A percentile compares a stretch with the other conserved stretches of the same genome.
Evolutionary conservation across 2,329 filamentous ascomycete species (phyloP).

Genomic region (Claviceps humidiphila): DNA sequence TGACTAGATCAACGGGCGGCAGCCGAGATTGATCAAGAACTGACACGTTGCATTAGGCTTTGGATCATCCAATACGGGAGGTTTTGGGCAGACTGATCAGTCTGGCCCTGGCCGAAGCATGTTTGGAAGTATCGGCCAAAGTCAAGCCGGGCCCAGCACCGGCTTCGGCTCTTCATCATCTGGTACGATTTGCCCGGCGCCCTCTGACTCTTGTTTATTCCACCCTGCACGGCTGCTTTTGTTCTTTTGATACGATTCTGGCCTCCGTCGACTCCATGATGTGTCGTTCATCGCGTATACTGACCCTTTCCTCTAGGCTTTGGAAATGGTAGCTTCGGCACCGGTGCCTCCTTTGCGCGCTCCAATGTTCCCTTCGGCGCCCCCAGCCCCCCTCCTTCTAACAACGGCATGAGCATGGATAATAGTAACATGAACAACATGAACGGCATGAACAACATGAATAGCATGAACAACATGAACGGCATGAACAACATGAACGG

Average conservation of each 20-base stretch:
- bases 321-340: constrained; percentile 25
- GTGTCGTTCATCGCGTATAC: not conserved
- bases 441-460: no score
- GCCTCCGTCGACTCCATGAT: not conserved
- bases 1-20: constrained; percentile 4
- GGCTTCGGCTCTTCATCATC: constrained; percentile 22
- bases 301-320: constrained; percentile 15
- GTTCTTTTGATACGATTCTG: not conserved
- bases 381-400: constrained; percentile 8
- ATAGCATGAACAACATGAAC: no score
- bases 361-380: constrained; percentile 34
- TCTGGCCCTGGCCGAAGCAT: constrained; percentile 20
- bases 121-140: constrained; percentile 28
- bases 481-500: no score
- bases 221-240: not conserved
- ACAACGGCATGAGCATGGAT: no score
- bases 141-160: constrained; percentile 13
- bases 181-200: constrained; percentile 15
- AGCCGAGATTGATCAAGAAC: constrained; percentile 8
- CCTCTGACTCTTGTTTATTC: not conserved
- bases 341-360: constrained; percentile 36
- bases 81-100: constrained; percentile 29
- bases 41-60: constrained; percentile 18
- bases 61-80: constrained; percentile 19
- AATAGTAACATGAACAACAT: no score